These are phyloP conservation scores for Termitomyces sp. DNA, from an alignment of 768 basidiomycete genomes.

Conservation along the genomic window DNA sequence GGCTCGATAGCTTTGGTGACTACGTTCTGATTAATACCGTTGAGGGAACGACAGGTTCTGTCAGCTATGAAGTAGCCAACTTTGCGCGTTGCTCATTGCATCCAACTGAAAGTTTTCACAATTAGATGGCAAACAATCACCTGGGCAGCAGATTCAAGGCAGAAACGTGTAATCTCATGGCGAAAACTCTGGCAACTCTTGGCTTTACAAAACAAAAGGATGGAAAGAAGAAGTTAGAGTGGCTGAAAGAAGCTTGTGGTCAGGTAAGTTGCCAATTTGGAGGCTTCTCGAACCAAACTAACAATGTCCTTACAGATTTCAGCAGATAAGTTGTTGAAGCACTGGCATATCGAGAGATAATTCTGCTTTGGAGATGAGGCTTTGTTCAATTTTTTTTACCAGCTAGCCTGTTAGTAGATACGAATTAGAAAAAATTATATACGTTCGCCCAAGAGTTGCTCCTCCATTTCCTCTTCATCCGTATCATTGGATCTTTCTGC, in stretches of 20 bases:
- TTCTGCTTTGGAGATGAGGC: neutral
- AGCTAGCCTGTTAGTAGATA: neutral
- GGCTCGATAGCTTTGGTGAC: slow-evolving; percentile 52
- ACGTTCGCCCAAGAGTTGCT: slow-evolving; percentile 34
- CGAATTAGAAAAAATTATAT: neutral
- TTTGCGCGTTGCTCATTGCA: slow-evolving; percentile 1
- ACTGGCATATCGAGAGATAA: slow-evolving; percentile 5
- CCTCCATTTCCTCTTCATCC: slow-evolving; percentile 64
- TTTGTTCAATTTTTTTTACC: neutral
- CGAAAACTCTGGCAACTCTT: slow-evolving; percentile 39
- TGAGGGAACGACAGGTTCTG: slow-evolving; percentile 13
- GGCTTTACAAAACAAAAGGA: slow-evolving; percentile 31
- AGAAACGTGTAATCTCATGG: slow-evolving; percentile 52
- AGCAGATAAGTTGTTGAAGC: slow-evolving; percentile 15
- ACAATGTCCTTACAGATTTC: slow-evolving; percentile 3
- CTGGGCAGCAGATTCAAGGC: slow-evolving; percentile 47
- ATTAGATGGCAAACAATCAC: slow-evolving; percentile 24
- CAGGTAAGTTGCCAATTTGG: slow-evolving; percentile 29
- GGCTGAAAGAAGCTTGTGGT: slow-evolving; percentile 58
- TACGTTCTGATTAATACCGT: slow-evolving; percentile 25
- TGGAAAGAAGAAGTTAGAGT: slow-evolving; percentile 44
- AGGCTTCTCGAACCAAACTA: neutral
- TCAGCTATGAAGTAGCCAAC: slow-evolving; percentile 9
- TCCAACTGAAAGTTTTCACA: neutral
- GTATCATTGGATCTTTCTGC: slow-evolving; percentile 39